These are phyloP conservation scores for Sungouiella thailandica DNA, from an alignment of 805 yeast species.

Conservation along the genomic window DNA sequence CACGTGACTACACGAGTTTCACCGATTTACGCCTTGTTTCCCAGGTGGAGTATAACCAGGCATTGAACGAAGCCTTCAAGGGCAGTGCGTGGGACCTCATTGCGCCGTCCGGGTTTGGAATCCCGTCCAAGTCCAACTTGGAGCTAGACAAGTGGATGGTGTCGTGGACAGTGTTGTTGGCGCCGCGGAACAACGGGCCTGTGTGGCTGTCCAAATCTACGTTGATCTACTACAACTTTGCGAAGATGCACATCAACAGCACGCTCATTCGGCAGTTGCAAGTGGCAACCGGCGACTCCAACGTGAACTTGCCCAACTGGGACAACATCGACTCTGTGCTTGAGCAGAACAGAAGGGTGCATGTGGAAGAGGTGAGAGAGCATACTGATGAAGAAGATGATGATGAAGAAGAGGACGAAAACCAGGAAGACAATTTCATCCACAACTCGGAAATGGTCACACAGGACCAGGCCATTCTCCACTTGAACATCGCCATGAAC, in stretches of 20 bases:
- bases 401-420: slow-evolving; percentile 16
- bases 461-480: slow-evolving; percentile 30
- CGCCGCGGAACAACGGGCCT: slow-evolving; percentile 51
- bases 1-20: slow-evolving; percentile 8
- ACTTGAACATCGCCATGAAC: slow-evolving; percentile 48
- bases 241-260: slow-evolving; percentile 67
- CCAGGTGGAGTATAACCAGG: slow-evolving; percentile 65
- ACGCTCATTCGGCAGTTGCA: slow-evolving; percentile 41
- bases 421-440: slow-evolving; percentile 21
- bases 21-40: slow-evolving; percentile 58
- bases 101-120: slow-evolving; percentile 57
- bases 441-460: slow-evolving; percentile 28
- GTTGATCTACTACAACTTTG: slow-evolving; percentile 65
- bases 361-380: slow-evolving; percentile 10
- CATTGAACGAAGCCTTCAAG: slow-evolving; percentile 50
- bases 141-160: slow-evolving; percentile 78
- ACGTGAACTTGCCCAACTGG: slow-evolving; percentile 30
- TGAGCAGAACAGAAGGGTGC: background rate
- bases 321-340: slow-evolving; percentile 8
- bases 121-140: slow-evolving; percentile 62
- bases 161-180: slow-evolving; percentile 66
- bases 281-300: slow-evolving; percentile 22
- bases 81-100: slow-evolving; percentile 60
- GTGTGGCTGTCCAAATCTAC: slow-evolving; percentile 70
- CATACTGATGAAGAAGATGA: slow-evolving; percentile 15